Conservation (phyloP, 441 rosid genomes). For the Populus tomentosa region DNA sequence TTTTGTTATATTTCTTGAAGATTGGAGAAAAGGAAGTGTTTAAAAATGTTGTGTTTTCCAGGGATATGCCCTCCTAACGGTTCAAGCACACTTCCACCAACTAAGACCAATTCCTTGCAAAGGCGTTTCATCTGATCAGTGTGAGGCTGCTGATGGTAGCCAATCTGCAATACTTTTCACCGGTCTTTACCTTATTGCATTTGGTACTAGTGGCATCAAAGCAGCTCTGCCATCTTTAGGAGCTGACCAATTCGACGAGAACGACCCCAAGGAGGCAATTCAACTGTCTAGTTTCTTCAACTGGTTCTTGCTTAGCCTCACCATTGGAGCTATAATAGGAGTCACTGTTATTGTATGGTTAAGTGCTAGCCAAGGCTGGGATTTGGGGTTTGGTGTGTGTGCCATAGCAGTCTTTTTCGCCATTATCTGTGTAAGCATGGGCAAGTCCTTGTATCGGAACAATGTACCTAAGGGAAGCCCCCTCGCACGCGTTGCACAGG, state of each 20-base stretch:
- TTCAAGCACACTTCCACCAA: constrained; percentile 48
- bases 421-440: constrained; percentile 33
- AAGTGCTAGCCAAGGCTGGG: constrained; percentile 51
- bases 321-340: constrained; percentile 44
- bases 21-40: neutral
- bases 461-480: constrained; percentile 50
- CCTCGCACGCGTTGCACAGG: constrained; percentile 43
- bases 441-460: constrained; percentile 46
- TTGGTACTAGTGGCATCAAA: constrained; percentile 55
- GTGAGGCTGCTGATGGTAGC: constrained; percentile 30
- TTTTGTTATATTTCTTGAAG: neutral
- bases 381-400: constrained; percentile 44
- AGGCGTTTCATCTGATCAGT: constrained; percentile 33
- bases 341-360: constrained; percentile 57
- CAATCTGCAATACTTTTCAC: constrained; percentile 36
- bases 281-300: constrained; percentile 55
- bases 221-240: constrained; percentile 55
- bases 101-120: constrained; percentile 52
- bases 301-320: constrained; percentile 59
- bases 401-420: constrained; percentile 33
- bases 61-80: constrained; percentile 45
- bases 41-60: constrained; percentile 11
- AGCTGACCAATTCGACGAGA: constrained; percentile 60
- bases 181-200: constrained; percentile 51
- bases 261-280: constrained; percentile 40